Evolutionary conservation across 495 filamentous ascomycete species (phyloP).

Genomic region (Penicillium roqueforti): DNA sequence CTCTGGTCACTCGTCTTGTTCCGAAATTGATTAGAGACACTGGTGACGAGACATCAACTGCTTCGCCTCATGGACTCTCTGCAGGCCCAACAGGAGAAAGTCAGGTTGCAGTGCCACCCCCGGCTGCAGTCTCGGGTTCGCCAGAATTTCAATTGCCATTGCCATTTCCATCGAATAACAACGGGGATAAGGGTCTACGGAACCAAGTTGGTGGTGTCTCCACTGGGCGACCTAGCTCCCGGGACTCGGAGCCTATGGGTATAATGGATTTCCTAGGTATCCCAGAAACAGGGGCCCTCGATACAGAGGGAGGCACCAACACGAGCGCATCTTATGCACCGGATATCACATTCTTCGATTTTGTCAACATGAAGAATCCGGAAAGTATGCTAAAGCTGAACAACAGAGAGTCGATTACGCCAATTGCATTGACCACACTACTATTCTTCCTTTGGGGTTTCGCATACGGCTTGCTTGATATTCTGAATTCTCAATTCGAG

Average conservation of each 20-base stretch:
- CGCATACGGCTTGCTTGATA: slow-evolving; percentile 74
- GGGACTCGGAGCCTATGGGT: slow-evolving; percentile 18
- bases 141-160: slow-evolving; percentile 1
- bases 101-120: slow-evolving; percentile 12
- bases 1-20: slow-evolving; percentile 69
- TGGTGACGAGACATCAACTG: slow-evolving; percentile 33
- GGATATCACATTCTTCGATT: slow-evolving; percentile 64
- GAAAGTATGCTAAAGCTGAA: slow-evolving; percentile 71
- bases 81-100: slow-evolving; percentile 11
- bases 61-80: slow-evolving; percentile 11
- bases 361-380: slow-evolving; percentile 73
- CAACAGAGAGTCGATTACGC: slow-evolving; percentile 53
- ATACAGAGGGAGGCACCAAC: slow-evolving; percentile 32
- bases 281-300: slow-evolving; percentile 20
- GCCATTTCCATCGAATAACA: slow-evolving; percentile 11
- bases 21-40: slow-evolving; percentile 63
- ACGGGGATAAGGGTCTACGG: slow-evolving; percentile 15
- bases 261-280: slow-evolving; percentile 37
- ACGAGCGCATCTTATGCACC: slow-evolving; percentile 31
- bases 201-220: slow-evolving; percentile 10
- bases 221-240: slow-evolving; percentile 9
- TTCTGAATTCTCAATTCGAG: slow-evolving; percentile 62
- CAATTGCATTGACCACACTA: slow-evolving; percentile 60
- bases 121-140: slow-evolving; percentile 3
- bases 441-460: slow-evolving; percentile 88